Conservation (phyloP, 1,284 basidiomycete genomes). For the Leccinum fuscescens region DNA sequence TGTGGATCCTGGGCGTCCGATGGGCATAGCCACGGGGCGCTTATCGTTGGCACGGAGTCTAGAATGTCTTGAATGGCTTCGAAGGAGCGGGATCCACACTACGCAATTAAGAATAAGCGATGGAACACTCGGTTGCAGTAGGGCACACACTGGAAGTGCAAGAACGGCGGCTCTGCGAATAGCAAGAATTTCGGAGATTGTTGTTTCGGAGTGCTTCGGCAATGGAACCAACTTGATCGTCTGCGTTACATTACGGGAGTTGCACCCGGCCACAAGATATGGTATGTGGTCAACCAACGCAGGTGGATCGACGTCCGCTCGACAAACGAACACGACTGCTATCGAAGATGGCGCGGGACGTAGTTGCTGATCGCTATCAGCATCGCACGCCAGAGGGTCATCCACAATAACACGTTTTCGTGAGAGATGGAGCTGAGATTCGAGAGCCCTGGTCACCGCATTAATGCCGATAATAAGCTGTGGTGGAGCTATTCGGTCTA, state of each 20-base stretch:
- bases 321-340: conserved; percentile 64
- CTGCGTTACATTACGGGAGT: conserved; percentile 41
- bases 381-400: conserved; percentile 3
- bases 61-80: conserved; percentile 40
- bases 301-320: conserved; percentile 70
- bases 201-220: conserved; percentile 66
- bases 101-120: conserved; percentile 1
- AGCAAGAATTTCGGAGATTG: conserved; percentile 62
- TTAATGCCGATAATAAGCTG: conserved; percentile 76
- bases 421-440: conserved; percentile 49
- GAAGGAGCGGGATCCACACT: conserved; percentile 43
- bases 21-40: conserved; percentile 61
- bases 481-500: conserved; percentile 15
- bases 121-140: not conserved
- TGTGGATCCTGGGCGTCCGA: conserved; percentile 14
- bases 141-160: conserved; percentile 51
- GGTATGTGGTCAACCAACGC: conserved; percentile 70
- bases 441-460: conserved; percentile 73
- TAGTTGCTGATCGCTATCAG: conserved; percentile 19
- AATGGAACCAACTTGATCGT: conserved; percentile 64
- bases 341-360: conserved; percentile 23
- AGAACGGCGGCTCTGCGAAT: conserved; percentile 70
- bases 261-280: conserved; percentile 69
- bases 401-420: conserved; percentile 28
- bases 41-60: conserved; percentile 48